Base-by-base conservation (phyloP, 257 asterid species). In the Przewalskia tangutica region DNA sequence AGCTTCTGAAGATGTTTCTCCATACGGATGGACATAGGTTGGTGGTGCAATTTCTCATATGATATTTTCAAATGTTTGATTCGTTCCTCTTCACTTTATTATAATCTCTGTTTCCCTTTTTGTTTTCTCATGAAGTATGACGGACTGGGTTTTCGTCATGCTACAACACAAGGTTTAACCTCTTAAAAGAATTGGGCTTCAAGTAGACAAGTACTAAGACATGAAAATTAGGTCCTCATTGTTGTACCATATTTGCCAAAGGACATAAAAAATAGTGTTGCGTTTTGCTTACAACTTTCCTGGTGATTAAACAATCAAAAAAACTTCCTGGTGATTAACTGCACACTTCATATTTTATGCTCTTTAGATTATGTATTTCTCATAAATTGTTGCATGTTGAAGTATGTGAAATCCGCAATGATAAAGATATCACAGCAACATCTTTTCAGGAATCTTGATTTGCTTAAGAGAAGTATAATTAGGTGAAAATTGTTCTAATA, bases 1-100 rank as follows among this genome's bases (percentile, higher is more conserved):
- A 94, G 85, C 86, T 95, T 85, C 73, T 95, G 44, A 94, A 93
- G 92, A 93, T 94, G 99, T 95, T 95, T 85, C 97, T 95, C 89
- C 97, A 89, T 46, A 87, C 93, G 66, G 82, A 94, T 51, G 97
- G 95, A 77, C 87, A 91, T 84, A 91, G 98, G 99, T 94, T 64
- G 86, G 92, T 66, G 84, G 51, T 84, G 55, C 71, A 77, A 73
- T 65, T 65, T 79, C 82, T 85, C 71, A 46, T 67, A n/a, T 50
- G 80, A 77, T 82, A 62, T 71, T 48, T 42, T 84, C 80, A 79
- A 81, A 58, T 63, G 62, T 77, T 71, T 3, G 51, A 17, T 46
- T 83, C 46, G 10, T 71, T 71, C 79, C 59, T 71, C 38, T 46
- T 42, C 42, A 70, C 59, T 71, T 11, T 71, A 20, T 71, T 71